Percentiles rank a stretch among this genome's conserved stretches.
Evolutionary conservation across 2,329 filamentous ascomycete genomes (phyloP).

Genomic region (Thelonectria rubi): DNA sequence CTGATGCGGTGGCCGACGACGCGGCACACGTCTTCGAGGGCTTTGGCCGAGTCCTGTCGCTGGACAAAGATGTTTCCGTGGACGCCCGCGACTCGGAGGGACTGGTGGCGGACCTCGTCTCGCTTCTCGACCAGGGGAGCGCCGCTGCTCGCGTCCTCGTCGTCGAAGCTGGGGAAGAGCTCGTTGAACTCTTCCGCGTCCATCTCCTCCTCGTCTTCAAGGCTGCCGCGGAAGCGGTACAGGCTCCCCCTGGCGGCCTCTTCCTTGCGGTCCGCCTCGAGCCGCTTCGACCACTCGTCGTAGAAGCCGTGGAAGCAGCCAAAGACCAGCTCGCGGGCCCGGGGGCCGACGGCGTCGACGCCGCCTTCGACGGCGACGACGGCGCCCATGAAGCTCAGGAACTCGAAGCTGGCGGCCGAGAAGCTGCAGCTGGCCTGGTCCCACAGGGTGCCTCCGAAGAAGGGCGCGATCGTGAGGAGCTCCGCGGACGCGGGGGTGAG

Average conservation of each 20-base stretch:
- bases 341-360: conserved; percentile 49
- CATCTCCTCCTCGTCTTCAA: conserved; percentile 78
- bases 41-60: conserved; percentile 50
- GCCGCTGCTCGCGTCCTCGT: conserved; percentile 54
- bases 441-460: conserved; percentile 60
- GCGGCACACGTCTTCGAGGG: conserved; percentile 56
- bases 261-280: conserved; percentile 79
- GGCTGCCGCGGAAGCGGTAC: conserved; percentile 83
- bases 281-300: conserved; percentile 79
- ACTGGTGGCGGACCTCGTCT: conserved; percentile 61
- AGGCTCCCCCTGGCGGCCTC: conserved; percentile 78
- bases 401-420: conserved; percentile 51
- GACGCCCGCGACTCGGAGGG: conserved; percentile 67
- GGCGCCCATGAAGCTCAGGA: conserved; percentile 49
- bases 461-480: conserved; percentile 61
- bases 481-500: conserved; percentile 46
- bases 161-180: conserved; percentile 82
- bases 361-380: conserved; percentile 59
- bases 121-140: conserved; percentile 43
- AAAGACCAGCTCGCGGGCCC: conserved; percentile 65
- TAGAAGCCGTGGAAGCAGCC: conserved; percentile 78
- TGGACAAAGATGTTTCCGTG: conserved; percentile 65
- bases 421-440: conserved; percentile 33
- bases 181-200: conserved; percentile 79
- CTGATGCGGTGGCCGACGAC: conserved; percentile 53